Evolutionary conservation across 768 basidiomycete species (phyloP).

Genomic region (Tulasnella sp.): DNA sequence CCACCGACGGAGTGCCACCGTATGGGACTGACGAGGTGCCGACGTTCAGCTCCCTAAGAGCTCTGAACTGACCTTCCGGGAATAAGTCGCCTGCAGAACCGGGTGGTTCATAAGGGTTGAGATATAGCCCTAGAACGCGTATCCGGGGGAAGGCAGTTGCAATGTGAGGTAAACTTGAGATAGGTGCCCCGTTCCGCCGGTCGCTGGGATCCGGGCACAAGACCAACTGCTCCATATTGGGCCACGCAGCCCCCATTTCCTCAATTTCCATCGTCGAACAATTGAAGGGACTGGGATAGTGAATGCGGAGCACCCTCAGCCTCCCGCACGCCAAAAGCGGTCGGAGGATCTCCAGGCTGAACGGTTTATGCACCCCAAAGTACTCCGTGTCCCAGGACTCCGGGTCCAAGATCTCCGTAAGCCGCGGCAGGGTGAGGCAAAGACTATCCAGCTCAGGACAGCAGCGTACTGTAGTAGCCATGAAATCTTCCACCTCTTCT

Average conservation of each 20-base stretch:
- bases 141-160: neutral
- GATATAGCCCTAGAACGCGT: neutral
- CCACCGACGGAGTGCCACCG: neutral
- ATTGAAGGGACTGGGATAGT: neutral
- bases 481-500: neutral
- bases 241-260: neutral
- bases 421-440: neutral
- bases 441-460: neutral
- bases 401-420: neutral
- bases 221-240: neutral
- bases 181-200: neutral
- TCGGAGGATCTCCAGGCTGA: neutral
- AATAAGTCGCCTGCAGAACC: neutral
- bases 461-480: neutral
- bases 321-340: neutral
- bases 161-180: neutral
- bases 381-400: neutral
- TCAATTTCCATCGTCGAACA: neutral
- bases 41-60: neutral
- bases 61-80: neutral
- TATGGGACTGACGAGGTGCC: neutral
- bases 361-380: neutral
- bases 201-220: neutral
- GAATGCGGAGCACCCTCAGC: neutral
- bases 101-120: neutral